Base-by-base conservation (phyloP, 2,329 filamentous ascomycete species). In the Didymella pomorum region DNA sequence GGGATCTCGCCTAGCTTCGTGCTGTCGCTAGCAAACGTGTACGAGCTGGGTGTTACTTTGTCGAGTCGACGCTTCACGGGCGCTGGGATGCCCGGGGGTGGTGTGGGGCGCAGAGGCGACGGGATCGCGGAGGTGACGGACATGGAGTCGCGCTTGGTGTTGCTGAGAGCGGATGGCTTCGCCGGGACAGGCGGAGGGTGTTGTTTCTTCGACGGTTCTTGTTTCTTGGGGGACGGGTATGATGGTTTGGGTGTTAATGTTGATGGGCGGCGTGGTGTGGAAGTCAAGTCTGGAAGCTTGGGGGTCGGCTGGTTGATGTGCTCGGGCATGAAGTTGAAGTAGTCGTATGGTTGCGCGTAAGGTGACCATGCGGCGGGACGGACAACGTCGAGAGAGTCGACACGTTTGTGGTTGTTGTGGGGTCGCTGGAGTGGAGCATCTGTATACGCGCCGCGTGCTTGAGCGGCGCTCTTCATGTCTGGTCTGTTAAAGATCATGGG, bases 1-100 rank as follows among this genome's bases (percentile, higher is more conserved):
- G 80, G 80, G 6, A 82, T 82, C 62, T 82, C 80, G 42, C 80
- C 80, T 9, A 82, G 70, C 66, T 81, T 81, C 3, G 80, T 82
- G 65, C 78, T 79, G 20, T 77, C 77, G 11, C 78, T 79, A 5
- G 78, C 76, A 53, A 80, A 76, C 1, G 79, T 81, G 54, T 79
- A 79, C 35, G 71, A 73, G 9, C 76, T 80, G 7, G 73, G 76
- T 2, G 77, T 79, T 0, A 62, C 52, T 47, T 76, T 76, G 41
- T 78, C 74, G 9, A 71, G 59, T 54, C 71, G 65, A 25, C 76
- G 72, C 20, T 66, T 66, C 11, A 67, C 46, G 8, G 59, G 60
- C 4, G 55, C 29, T 16, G 39, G 39, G 11, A 39, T 39, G 18
- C 35, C 35, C 3, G 35, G 12, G 11, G 35, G 35, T 11, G 35